Evolutionary conservation across 2,329 filamentous ascomycete species (phyloP), one percentile per base, ranked within the genome.

Genomic region (Hansfordia pulvinata): DNA sequence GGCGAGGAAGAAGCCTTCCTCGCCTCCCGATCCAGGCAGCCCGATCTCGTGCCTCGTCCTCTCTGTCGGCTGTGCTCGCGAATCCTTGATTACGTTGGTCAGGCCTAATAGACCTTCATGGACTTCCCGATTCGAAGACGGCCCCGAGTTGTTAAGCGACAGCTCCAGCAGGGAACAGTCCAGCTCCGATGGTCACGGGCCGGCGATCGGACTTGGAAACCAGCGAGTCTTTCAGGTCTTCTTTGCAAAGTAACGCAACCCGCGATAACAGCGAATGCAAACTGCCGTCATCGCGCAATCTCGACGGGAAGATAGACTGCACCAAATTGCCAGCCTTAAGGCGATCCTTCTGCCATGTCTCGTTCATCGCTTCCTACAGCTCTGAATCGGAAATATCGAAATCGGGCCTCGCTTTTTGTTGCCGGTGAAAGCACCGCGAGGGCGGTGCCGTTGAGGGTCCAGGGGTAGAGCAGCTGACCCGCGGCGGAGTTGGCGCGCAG

Each of bases 401-500:
- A n/a, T n/a, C n/a, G n/a, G n/a, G n/a, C n/a, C n/a, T n/a, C n/a
- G n/a, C n/a, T n/a, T n/a, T n/a, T n/a, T n/a, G n/a, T n/a, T n/a
- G n/a, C n/a, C n/a, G n/a, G n/a, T n/a, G n/a, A n/a, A n/a, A n/a
- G 90, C 19, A 94, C 78, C 1, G 90, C 90, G 42, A 96, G 61
- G 1, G 88, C 90, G 2, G 90, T 98, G 1, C 88, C 90, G 48
- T 98, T 98, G 20, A 93, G 64, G 0, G 90, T 98, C 57, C 82
- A 84, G 10, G 86, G 83, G 49, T 84, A 96, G 2, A 64, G 62
- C 20, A 78, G 54, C 44, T 66, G 71, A 11, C 56, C 30, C 13
- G n/a, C n/a, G n/a, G n/a, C n/a, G n/a, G n/a, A n/a, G n/a, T 54
- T 58, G 9, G 63, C 35, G 35, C 76, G 73, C 23, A 81, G 60